Evolutionary conservation across 768 basidiomycete species (phyloP), one percentile per base, ranked within the genome.

Genomic region (Kwoniella europaea): DNA sequence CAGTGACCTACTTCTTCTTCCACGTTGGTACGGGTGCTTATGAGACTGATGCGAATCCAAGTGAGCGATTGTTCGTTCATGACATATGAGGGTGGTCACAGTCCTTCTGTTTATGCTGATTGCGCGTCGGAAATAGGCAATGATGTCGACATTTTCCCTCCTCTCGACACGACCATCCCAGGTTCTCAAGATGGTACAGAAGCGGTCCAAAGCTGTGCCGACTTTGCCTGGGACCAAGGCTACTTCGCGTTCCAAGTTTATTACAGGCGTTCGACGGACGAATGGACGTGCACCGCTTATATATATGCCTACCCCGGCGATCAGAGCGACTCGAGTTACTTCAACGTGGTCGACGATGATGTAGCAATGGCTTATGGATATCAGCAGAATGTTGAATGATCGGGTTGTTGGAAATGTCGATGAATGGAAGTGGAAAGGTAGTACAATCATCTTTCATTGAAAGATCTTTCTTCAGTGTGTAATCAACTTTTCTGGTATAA

Each of bases 161-260:
- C 64, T 10, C 24, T 57, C n/a, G 6, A 20, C 13, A 65, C 64
- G 5, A 16, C 9, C 13, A 24, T 65, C 16, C 55, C 54, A 1
- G 64, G 64, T 12, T 22, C 24, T 22, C 41, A 56, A 43, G 42
- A 35, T 15, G 18, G n/a, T 9, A 27, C 20, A 13, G 54, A 56
- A 12, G 64, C 50, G 6, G 64, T 65, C 10, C 64, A 65, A 22
- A 20, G 16, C 10, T 65, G 64, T 44, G 64, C 64, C 2, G 54
- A 65, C 27, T 65, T 56, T 22, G 27, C 64, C n/a, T 65, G 64
- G 64, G 64, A 65, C 27, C 35, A 65, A 2, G 64, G 64, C 3
- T 65, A 65, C n/a, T 65, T 56, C 27, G 64, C 64, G 1, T 65
- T 65, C 20, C 64, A 65, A 24, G 54, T 65, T 22, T 65, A 65